Evolutionary conservation across 108 stramenopile species (phyloP).

Genomic region (Cyclotella kingstonii): DNA sequence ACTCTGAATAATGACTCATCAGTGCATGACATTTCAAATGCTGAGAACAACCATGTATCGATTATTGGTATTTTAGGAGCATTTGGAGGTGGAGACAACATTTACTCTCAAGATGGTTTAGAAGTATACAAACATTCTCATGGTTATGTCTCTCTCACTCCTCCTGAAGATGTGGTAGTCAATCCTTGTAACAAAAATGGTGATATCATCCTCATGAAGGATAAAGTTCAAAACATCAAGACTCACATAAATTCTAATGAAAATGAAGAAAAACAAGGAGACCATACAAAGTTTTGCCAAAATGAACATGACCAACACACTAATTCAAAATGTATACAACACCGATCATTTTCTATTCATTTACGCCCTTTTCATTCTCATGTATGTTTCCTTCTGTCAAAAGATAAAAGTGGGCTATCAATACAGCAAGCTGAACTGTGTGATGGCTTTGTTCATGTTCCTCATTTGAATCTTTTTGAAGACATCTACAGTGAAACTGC

Average conservation of each 20-base stretch:
- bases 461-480: constrained; percentile 47
- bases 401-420: constrained; percentile 54
- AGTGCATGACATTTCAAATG: not conserved
- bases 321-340: constrained; percentile 2
- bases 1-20: not conserved
- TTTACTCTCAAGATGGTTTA: constrained; percentile 31
- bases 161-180: not conserved
- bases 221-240: too few relatives aligned
- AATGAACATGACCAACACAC: not conserved
- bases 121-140: constrained; percentile 21
- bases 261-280: not conserved
- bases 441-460: constrained; percentile 72
- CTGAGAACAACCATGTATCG: constrained; percentile 1
- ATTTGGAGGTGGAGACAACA: constrained; percentile 40
- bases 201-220: too few relatives aligned
- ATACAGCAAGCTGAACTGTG: constrained; percentile 56
- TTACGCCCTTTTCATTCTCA: constrained; percentile 30
- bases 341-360: constrained; percentile 35
- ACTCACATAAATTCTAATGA: too few relatives aligned
- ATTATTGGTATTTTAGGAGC: constrained; percentile 50
- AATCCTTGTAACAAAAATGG: not conserved
- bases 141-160: constrained; percentile 18
- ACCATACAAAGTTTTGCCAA: not conserved
- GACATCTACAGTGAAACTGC: too few relatives aligned
- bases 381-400: constrained; percentile 42